Evolutionary conservation across 495 filamentous ascomycete species (phyloP).

Genomic region (Aspergillus bertholletiae): DNA sequence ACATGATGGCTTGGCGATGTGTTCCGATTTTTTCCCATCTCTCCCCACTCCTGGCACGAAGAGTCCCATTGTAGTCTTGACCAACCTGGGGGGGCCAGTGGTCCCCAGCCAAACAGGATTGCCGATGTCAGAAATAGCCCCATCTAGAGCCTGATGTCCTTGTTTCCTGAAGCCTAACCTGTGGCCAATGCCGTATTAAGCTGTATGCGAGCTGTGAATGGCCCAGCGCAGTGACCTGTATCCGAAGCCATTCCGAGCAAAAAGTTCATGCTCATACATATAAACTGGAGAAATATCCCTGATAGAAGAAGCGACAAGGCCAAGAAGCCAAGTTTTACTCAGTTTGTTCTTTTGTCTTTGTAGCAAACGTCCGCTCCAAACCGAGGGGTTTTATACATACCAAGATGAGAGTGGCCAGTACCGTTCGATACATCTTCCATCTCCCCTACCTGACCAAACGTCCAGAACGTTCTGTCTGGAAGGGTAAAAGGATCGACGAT

Average conservation of each 20-base stretch:
- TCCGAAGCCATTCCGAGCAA: neutral
- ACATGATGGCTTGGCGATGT: neutral
- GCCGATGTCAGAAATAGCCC: neutral
- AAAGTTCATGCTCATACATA: neutral
- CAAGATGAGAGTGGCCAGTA: conserved; percentile 15
- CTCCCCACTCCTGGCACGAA: neutral
- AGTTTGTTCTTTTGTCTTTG: neutral
- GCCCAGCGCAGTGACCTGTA: neutral
- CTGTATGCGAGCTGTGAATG: neutral
- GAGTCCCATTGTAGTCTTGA: conserved; percentile 10
- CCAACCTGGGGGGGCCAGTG: conserved; percentile 5
- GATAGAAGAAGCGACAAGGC: neutral
- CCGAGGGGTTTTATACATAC: neutral
- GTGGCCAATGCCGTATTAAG: neutral
- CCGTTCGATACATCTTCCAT: conserved; percentile 20
- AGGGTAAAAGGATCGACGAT: conserved; percentile 9
- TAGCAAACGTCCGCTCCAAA: neutral
- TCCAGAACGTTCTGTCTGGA: conserved; percentile 6
- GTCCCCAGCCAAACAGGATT: conserved; percentile 12
- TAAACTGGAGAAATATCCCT: neutral
- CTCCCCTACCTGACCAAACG: conserved; percentile 16
- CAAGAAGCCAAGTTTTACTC: neutral
- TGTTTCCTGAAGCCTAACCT: conserved; percentile 1
- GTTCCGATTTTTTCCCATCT: neutral
- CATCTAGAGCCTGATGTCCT: neutral